Base-by-base conservation (phyloP, 208 protist species). In the Phytomonas francai region DNA sequence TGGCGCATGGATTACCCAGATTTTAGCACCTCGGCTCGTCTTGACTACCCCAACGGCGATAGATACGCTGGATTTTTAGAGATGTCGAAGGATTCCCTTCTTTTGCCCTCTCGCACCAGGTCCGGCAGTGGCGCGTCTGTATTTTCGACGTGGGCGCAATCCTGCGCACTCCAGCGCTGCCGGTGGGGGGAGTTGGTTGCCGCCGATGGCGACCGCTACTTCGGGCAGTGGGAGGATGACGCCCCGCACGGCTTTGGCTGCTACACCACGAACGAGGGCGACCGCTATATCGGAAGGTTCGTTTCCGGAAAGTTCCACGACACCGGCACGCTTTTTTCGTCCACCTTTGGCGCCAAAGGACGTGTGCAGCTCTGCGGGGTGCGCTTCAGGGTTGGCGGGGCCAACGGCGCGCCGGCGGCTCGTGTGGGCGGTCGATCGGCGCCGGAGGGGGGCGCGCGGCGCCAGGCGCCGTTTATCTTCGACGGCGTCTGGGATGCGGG, bases 1-100 rank as follows among this genome's bases (percentile, higher is more conserved):
- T 94, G 88, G 88, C 75, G 76, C 29, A 85, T 84, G 76, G 89
- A 94, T 56, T 80, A 81, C 31, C 85, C 88, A 0, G 85, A 89
- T 68, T 56, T 85, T 25, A 65, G 79, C 30, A 78, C 63, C 27
- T 68, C 77, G 9, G 64, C 68, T 16, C 88, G 84, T 31, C 59
- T 93, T 36, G 85, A 91, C 62, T 86, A 85, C 69, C 36, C 73
- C 1, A 77, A 87, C 63, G 85, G 85, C 11, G 69, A 75, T 45
- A 81, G 74, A 36, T 94, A 91, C 77, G 67, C 73, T 65, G 88
- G 88, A 11, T 81, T 83, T 49, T 59, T 90, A 0, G 68, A 76
- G 39, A 34, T 79, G 54, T 60, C 56, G 22, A 59, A 29, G 51
- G 77, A 12, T 70, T n/a, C 65, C 36, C 63, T 29, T 57, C 8